These are phyloP conservation scores for Holtermanniella nyarrowii DNA, from an alignment of 768 basidiomycete genomes.

Conservation along the genomic window DNA sequence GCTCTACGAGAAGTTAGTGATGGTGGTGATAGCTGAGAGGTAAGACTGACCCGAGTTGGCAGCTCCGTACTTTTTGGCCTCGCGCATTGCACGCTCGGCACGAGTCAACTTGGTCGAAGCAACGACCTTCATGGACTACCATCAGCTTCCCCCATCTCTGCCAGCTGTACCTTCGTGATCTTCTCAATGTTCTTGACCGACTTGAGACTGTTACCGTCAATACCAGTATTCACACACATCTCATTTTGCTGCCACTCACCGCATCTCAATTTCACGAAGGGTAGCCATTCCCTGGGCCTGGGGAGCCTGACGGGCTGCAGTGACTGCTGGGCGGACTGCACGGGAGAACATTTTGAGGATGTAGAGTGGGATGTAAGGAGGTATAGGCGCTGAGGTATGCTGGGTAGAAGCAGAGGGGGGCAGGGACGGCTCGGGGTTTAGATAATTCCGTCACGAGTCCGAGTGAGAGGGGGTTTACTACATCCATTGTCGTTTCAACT, in stretches of 20 bases:
- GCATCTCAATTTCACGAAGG: slow-evolving; percentile 90
- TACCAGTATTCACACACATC: slow-evolving; percentile 47
- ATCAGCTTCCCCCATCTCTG: not conserved
- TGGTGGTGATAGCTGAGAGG: not conserved
- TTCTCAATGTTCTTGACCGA: slow-evolving; percentile 97
- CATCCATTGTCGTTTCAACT: too few species aligned
- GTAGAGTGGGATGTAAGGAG: slow-evolving; percentile 31
- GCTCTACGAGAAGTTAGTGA: slow-evolving; percentile 49
- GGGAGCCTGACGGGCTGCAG: slow-evolving; percentile 21
- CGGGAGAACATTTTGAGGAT: slow-evolving; percentile 46
- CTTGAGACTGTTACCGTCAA: slow-evolving; percentile 44
- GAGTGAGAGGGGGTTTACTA: too few species aligned
- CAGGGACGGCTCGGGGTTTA: slow-evolving; percentile 47
- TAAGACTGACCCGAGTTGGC: slow-evolving; percentile 69
- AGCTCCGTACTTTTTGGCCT: slow-evolving; percentile 82
- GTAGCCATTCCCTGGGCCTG: slow-evolving; percentile 56
- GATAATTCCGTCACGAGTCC: slow-evolving; percentile 69
- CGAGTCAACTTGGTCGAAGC: slow-evolving; percentile 93
- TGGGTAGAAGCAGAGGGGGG: slow-evolving; percentile 36
- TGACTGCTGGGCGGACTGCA: slow-evolving; percentile 50
- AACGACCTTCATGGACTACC: slow-evolving; percentile 97
- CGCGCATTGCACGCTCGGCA: slow-evolving; percentile 84
- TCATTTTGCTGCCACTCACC: slow-evolving; percentile 40
- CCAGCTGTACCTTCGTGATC: slow-evolving; percentile 79
- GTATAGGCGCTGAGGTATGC: slow-evolving; percentile 21